Conservation (phyloP, 225 moss, liverwort and hornwort species). For the Bryum argenteum region DNA sequence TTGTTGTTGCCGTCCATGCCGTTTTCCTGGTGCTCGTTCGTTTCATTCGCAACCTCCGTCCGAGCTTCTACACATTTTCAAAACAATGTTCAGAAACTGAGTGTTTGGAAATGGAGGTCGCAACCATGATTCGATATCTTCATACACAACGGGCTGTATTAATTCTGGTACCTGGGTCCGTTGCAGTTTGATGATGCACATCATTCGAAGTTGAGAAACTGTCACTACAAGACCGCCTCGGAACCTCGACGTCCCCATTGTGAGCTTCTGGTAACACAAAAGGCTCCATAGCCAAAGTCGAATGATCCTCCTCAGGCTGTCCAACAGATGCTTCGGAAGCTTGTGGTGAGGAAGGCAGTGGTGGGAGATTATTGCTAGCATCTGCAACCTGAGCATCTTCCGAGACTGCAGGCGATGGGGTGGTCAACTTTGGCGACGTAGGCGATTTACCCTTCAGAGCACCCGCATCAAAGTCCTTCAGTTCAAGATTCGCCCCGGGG, state of each 20-base stretch:
- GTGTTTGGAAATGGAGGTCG: too few species aligned
- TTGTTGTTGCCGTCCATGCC: constrained; percentile 20
- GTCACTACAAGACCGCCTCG: constrained; percentile 28
- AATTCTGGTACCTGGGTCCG: neutral
- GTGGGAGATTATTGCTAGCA: neutral
- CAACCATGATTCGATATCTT: too few species aligned
- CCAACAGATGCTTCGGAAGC: constrained; percentile 35
- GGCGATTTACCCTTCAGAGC: neutral
- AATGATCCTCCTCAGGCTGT: constrained; percentile 11
- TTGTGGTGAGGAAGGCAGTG: constrained; percentile 30
- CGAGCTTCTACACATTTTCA: too few species aligned
- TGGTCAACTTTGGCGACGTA: constrained; percentile 16
- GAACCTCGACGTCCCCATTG: neutral
- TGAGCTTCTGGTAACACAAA: constrained; percentile 32
- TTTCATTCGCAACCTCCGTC: neutral
- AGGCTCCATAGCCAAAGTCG: constrained; percentile 27
- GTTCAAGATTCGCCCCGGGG: neutral
- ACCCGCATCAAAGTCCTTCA: neutral
- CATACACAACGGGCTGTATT: too few species aligned
- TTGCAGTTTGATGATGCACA: constrained; percentile 20
- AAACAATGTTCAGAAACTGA: too few species aligned
- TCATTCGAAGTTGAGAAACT: constrained; percentile 36
- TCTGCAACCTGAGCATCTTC: constrained; percentile 22
- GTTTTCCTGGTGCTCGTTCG: constrained; percentile 24
- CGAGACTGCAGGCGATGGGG: constrained; percentile 38